A percentile compares a stretch with the other conserved stretches of the same genome.
Evolutionary conservation across 1,139 yeast genomes (phyloP).

Genomic region (Maudiozyma humilis): DNA sequence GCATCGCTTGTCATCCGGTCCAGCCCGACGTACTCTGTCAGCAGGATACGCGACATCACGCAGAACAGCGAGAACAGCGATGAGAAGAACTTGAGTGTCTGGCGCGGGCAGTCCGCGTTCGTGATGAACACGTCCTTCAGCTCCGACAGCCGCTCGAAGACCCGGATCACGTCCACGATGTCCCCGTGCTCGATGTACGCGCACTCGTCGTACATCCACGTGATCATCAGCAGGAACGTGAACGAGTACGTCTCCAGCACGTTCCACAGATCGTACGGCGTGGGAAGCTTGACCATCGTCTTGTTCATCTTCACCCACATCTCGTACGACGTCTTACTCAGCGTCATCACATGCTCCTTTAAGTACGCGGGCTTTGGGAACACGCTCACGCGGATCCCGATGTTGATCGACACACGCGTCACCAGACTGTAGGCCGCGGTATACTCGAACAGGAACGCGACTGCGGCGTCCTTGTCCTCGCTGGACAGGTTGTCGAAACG

Average conservation of each 20-base stretch:
- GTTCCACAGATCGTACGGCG: constrained; percentile 10
- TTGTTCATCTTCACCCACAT: constrained; percentile 6
- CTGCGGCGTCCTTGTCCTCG: background rate
- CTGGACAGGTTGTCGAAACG: background rate
- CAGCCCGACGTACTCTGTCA: constrained; percentile 16
- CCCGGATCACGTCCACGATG: constrained; percentile 11
- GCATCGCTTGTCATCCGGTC: constrained; percentile 12
- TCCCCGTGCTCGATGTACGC: constrained; percentile 12
- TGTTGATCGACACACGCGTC: background rate
- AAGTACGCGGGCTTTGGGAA: constrained; percentile 3
- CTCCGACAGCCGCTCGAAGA: constrained; percentile 15
- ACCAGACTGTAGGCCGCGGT: constrained; percentile 2
- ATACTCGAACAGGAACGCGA: constrained; percentile 3
- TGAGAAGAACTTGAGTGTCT: constrained; percentile 13
- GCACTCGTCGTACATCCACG: constrained; percentile 11
- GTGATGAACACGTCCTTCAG: constrained; percentile 3
- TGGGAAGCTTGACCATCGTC: constrained; percentile 4
- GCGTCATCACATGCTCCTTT: background rate
- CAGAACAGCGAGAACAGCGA: constrained; percentile 16
- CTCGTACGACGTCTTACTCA: constrained; percentile 4
- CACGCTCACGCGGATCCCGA: constrained; percentile 2
- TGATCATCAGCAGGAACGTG: constrained; percentile 11
- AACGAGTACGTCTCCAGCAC: constrained; percentile 6
- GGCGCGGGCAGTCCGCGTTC: constrained; percentile 8
- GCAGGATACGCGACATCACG: constrained; percentile 16